Evolutionary conservation across 306 rosid species (phyloP), one percentile per base, ranked within the genome.

Genomic region (Quercus rubra): DNA sequence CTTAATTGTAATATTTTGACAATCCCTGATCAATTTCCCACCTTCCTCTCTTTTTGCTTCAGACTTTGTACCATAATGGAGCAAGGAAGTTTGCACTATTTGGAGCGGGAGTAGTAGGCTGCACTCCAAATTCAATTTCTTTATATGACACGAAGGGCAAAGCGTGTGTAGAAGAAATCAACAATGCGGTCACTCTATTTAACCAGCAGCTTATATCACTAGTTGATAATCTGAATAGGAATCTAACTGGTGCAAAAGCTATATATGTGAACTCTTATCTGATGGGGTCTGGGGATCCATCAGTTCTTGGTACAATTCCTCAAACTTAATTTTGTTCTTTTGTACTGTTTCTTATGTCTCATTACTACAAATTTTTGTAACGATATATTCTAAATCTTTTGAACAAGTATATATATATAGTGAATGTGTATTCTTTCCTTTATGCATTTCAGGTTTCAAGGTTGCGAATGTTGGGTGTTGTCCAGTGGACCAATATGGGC

Each of bases 11-110:
- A 35, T 35, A 6, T 35, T 35, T 35, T 35, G 41, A 35, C 41
- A 35, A 35, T 35, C 41, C 8, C 41, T 5, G 41, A 35, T 35
- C 41, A 35, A 35, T 35, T 5, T 35, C 41, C 41, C 7, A 35
- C 41, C 41, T 35, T 35, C 41, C 41, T 7, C 41, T 35, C 41
- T 35, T 73, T 35, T 21, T 63, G 43, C 46, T 28, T 11, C 73
- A 89, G 91, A 28, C 0, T 2, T 74, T 92, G 76, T 75, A 46
- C 76, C 6, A 6, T 4, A 3, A 13, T 64, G 90, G 97, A 67
- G 97, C 91, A 58, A 87, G 91, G 74, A 92, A 87, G 77, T 59
- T 62, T 17, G 88, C 78, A 1, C 1, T 89, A 43, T 41, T 70
- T 58, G 90, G 92, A 58, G 0, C 78, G 41, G 91, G 90, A 19